Conservation (phyloP, 176 grass and related monocot genomes). For the Elymus sibiricus region DNA sequence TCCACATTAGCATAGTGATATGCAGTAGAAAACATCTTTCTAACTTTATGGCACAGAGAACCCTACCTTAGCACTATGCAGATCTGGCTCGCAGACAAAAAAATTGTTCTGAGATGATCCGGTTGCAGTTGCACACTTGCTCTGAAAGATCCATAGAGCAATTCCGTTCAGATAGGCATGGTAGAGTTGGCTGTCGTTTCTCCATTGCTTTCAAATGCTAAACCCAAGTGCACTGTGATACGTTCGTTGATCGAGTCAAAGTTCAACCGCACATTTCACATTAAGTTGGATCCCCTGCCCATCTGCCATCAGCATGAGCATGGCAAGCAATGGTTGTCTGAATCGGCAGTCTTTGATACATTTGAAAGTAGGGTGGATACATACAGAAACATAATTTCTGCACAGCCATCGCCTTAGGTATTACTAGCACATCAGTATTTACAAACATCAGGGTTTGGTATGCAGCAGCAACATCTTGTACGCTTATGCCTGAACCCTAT, state of each 20-base stretch:
- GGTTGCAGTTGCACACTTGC: not conserved
- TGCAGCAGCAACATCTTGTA: not conserved
- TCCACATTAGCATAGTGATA: not conserved
- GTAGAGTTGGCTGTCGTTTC: not conserved
- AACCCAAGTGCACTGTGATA: not conserved
- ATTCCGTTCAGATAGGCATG: not conserved
- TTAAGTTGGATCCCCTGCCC: conserved; percentile 1
- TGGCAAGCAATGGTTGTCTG: not conserved
- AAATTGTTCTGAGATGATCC: not conserved
- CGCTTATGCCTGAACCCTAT: not conserved
- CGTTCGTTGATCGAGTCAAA: not conserved
- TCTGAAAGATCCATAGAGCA: not conserved
- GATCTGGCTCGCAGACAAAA: not conserved
- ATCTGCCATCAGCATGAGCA: not conserved
- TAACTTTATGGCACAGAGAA: not conserved
- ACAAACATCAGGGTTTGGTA: not conserved
- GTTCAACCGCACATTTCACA: not conserved
- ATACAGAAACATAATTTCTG: not conserved
- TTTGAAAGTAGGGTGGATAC: not conserved
- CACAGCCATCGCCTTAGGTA: not conserved
- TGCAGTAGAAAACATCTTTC: not conserved
- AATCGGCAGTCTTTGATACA: not conserved
- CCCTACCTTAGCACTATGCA: not conserved
- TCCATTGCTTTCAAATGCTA: not conserved
- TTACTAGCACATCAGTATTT: not conserved